Evolutionary conservation across 176 grass and related monocot species (phyloP).

Genomic region (Triticum urartu): DNA sequence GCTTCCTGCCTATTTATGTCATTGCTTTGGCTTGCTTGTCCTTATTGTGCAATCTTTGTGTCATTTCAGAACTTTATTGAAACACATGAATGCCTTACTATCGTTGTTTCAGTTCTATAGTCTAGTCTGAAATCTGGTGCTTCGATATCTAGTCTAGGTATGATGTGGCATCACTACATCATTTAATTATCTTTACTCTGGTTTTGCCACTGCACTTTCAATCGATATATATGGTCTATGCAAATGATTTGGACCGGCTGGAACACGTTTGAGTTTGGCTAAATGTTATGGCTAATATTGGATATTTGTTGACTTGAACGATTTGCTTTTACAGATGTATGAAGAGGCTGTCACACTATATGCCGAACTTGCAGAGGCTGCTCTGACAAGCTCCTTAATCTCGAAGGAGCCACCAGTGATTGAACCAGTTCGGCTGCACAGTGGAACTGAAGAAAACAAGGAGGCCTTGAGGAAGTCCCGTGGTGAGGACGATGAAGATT

Average conservation of each 20-base stretch:
- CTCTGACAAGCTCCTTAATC: slow-evolving; percentile 81
- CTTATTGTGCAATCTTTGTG: background rate
- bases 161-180: background rate
- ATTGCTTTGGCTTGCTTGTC: background rate
- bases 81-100: background rate
- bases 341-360: slow-evolving; percentile 89
- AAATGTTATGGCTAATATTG: slow-evolving; percentile 5
- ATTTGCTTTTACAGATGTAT: slow-evolving; percentile 64
- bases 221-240: background rate
- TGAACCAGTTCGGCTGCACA: slow-evolving; percentile 82
- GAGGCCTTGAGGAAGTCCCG: slow-evolving; percentile 87
- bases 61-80: background rate
- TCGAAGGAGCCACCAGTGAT: slow-evolving; percentile 88
- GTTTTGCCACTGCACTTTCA: background rate
- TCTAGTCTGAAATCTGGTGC: background rate
- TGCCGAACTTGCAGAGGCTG: slow-evolving; percentile 91
- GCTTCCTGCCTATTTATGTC: background rate
- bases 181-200: background rate
- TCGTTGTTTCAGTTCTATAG: background rate
- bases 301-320: background rate
- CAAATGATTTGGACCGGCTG: background rate
- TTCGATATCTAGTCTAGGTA: background rate
- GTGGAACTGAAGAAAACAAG: slow-evolving; percentile 93
- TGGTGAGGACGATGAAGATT: slow-evolving; percentile 91
- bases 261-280: background rate